These are phyloP conservation scores for Globisporangium polare DNA, from an alignment of 352 stramenopile species.

Conservation along the genomic window DNA sequence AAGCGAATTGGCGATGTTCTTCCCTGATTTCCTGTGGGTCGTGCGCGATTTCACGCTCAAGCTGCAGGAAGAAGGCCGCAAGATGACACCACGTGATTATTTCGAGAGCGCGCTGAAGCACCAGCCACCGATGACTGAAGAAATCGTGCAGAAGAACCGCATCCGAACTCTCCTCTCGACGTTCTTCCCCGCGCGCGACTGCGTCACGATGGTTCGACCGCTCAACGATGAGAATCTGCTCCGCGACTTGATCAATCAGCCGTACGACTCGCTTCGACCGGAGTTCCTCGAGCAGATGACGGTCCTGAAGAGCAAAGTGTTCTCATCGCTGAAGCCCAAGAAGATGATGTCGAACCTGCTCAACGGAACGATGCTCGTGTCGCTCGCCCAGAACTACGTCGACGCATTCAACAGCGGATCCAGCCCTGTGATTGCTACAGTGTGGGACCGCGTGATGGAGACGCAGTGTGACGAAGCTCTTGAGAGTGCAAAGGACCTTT, in stretches of 20 bases:
- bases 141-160: constrained; percentile 55
- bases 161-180: constrained; percentile 52
- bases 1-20: constrained; percentile 52
- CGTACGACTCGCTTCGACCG: constrained; percentile 47
- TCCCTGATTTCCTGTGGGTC: constrained; percentile 73
- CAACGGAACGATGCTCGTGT: constrained; percentile 65
- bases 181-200: constrained; percentile 77
- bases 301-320: constrained; percentile 52
- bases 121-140: constrained; percentile 36
- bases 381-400: constrained; percentile 62
- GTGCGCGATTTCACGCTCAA: constrained; percentile 76
- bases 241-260: constrained; percentile 44
- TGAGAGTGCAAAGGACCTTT: constrained; percentile 48
- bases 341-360: constrained; percentile 56
- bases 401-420: constrained; percentile 63
- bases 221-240: constrained; percentile 63
- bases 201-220: constrained; percentile 73
- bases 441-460: constrained; percentile 80
- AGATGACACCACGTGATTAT: constrained; percentile 64
- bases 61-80: constrained; percentile 50
- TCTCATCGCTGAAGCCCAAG: constrained; percentile 53
- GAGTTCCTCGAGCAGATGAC: constrained; percentile 69
- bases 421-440: constrained; percentile 73
- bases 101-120: constrained; percentile 72
- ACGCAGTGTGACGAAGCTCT: constrained; percentile 61